These are phyloP conservation scores for Pseudocercospora eumusae DNA, from an alignment of 2,329 filamentous ascomycete genomes.

Conservation along the genomic window DNA sequence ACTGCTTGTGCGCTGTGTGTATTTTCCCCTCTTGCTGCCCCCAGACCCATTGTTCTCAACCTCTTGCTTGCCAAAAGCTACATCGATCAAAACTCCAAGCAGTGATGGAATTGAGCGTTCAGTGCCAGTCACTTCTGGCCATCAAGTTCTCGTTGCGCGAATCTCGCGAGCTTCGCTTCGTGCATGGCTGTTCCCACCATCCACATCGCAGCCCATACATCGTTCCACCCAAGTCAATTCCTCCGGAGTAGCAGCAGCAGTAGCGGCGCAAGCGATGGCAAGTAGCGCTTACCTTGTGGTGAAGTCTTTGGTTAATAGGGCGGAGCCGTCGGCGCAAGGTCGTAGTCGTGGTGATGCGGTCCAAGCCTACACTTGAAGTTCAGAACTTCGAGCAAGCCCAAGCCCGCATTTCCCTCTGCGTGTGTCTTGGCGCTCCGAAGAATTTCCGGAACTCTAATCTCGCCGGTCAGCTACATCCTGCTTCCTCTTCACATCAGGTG, in stretches of 20 bases:
- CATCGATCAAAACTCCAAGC: background rate
- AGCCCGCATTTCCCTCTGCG: background rate
- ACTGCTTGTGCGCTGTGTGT: background rate
- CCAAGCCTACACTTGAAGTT: background rate
- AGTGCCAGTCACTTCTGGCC: background rate
- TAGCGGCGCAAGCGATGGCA: background rate
- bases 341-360: conserved; percentile 3
- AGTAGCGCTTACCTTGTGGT: background rate
- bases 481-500: background rate
- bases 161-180: background rate
- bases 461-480: background rate
- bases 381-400: background rate
- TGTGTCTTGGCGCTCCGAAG: background rate
- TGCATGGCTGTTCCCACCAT: background rate
- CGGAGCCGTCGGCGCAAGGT: conserved; percentile 1
- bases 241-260: background rate
- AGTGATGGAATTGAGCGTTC: background rate
- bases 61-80: background rate
- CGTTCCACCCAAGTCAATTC: background rate
- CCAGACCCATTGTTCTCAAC: background rate
- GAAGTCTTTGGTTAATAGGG: background rate
- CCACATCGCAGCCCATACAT: background rate
- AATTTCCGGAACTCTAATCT: background rate
- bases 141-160: background rate
- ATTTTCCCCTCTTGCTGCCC: background rate